A percentile compares a stretch with the other conserved stretches of the same genome.
Evolutionary conservation across 2,329 filamentous ascomycete genomes (phyloP).

Genomic region (Penicillium sp.): DNA sequence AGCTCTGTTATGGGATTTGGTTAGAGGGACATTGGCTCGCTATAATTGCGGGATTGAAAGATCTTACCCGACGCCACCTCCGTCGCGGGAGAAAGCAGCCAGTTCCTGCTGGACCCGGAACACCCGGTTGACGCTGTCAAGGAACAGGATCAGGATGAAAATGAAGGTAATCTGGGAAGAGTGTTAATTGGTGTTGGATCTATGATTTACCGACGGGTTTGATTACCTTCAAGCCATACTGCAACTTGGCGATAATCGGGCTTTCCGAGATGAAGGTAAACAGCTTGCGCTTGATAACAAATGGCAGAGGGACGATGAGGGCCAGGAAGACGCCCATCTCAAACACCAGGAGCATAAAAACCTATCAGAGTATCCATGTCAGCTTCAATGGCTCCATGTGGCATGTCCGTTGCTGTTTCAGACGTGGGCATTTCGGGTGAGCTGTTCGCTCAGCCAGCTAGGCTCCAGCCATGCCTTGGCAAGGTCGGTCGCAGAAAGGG

Average conservation of each 20-base stretch:
- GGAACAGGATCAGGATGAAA: slow-evolving; percentile 96
- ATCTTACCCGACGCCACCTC: slow-evolving; percentile 53
- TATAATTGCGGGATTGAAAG: background rate
- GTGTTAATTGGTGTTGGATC: background rate
- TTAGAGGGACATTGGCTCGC: slow-evolving; percentile 8
- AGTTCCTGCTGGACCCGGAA: slow-evolving; percentile 95
- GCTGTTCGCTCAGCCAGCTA: slow-evolving; percentile 12
- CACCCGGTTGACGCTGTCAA: slow-evolving; percentile 94
- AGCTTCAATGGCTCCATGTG: background rate
- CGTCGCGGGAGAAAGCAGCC: slow-evolving; percentile 66
- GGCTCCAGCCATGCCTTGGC: slow-evolving; percentile 22
- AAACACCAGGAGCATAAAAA: slow-evolving; percentile 50
- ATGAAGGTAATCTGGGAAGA: slow-evolving; percentile 83
- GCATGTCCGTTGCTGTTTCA: background rate
- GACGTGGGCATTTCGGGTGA: background rate
- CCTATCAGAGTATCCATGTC: slow-evolving; percentile 33
- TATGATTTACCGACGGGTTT: too few relatives aligned
- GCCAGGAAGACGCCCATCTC: slow-evolving; percentile 53
- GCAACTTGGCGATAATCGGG: slow-evolving; percentile 80
- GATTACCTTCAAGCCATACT: slow-evolving; percentile 87
- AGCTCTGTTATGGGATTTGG: slow-evolving; percentile 48
- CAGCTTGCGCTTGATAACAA: slow-evolving; percentile 78
- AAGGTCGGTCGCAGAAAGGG: background rate
- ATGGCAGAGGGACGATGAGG: slow-evolving; percentile 76
- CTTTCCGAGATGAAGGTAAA: slow-evolving; percentile 97